A percentile compares a stretch with the other conserved stretches of the same genome.
Evolutionary conservation across 2,329 filamentous ascomycete genomes (phyloP).

Genomic region (Colletotrichum acutatum): DNA sequence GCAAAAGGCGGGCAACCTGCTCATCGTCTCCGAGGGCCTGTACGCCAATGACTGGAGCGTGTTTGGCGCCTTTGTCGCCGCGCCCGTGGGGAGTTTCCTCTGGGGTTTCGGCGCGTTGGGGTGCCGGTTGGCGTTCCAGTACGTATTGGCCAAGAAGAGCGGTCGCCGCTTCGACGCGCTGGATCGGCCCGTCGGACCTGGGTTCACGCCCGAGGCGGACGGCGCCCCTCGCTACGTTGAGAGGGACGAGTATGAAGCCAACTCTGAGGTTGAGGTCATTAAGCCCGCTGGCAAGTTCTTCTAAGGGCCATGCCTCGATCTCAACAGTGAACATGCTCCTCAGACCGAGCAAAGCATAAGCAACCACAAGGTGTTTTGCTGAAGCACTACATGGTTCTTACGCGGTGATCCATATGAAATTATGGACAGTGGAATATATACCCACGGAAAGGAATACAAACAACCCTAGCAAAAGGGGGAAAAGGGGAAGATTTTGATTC

Average conservation of each 20-base stretch:
- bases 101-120: conserved; percentile 75
- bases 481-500: conserved; percentile 8
- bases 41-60: conserved; percentile 84
- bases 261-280: conserved; percentile 46
- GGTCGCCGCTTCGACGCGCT: conserved; percentile 74
- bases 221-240: conserved; percentile 37
- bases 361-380: too few relatives aligned
- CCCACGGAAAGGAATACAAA: background rate
- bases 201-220: conserved; percentile 20
- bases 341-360: background rate
- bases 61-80: conserved; percentile 85
- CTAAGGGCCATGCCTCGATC: conserved; percentile 41
- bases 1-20: conserved; percentile 70
- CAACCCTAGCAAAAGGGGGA: too few relatives aligned
- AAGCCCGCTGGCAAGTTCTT: conserved; percentile 66
- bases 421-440: background rate
- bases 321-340: background rate
- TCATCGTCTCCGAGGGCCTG: conserved; percentile 78
- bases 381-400: too few relatives aligned
- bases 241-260: conserved; percentile 41
- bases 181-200: conserved; percentile 59
- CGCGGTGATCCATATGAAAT: too few relatives aligned
- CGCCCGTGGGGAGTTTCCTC: conserved; percentile 78
- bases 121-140: conserved; percentile 70
- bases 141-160: conserved; percentile 63